A percentile compares a stretch with the other conserved stretches of the same genome.
These are phyloP conservation scores for Marasmius tenuissimus DNA, from an alignment of 1,284 basidiomycete species.

Conservation along the genomic window DNA sequence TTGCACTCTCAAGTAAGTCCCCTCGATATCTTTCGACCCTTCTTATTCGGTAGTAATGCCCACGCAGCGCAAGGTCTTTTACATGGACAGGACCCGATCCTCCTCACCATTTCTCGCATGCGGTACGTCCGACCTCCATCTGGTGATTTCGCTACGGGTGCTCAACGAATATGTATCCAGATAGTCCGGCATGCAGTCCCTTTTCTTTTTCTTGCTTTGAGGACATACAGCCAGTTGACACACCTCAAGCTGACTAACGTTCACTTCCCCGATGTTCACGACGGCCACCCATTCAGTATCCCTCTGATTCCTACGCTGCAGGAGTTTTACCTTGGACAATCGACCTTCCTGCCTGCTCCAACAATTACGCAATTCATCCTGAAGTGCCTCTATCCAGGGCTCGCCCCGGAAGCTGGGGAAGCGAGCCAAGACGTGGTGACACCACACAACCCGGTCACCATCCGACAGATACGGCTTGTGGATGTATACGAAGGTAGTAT, in stretches of 20 bases:
- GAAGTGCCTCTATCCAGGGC: neutral
- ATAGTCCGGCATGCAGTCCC: constrained; percentile 1
- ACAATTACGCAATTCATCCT: constrained; percentile 7
- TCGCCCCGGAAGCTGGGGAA: neutral
- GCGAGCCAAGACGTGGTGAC: neutral
- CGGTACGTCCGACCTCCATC: constrained; percentile 36
- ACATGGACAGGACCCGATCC: constrained; percentile 60
- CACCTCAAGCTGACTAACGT: constrained; percentile 14
- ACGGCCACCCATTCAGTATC: neutral
- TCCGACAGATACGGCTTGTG: constrained; percentile 2
- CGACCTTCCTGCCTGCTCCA: constrained; percentile 8
- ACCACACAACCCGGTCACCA: neutral
- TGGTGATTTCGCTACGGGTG: neutral
- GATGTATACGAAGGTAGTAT: constrained; percentile 14
- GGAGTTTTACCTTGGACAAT: constrained; percentile 8
- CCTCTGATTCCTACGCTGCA: constrained; percentile 9
- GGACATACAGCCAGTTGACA: constrained; percentile 8
- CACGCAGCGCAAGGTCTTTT: constrained; percentile 45
- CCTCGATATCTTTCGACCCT: neutral
- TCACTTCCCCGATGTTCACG: constrained; percentile 4
- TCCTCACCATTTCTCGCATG: constrained; percentile 57
- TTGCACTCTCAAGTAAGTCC: constrained; percentile 39
- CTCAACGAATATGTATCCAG: neutral
- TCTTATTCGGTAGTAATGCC: neutral
- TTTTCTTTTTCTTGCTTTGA: constrained; percentile 30